These are phyloP conservation scores for Ceratobasidium sp. DNA, from an alignment of 1,284 basidiomycete genomes.

Conservation along the genomic window DNA sequence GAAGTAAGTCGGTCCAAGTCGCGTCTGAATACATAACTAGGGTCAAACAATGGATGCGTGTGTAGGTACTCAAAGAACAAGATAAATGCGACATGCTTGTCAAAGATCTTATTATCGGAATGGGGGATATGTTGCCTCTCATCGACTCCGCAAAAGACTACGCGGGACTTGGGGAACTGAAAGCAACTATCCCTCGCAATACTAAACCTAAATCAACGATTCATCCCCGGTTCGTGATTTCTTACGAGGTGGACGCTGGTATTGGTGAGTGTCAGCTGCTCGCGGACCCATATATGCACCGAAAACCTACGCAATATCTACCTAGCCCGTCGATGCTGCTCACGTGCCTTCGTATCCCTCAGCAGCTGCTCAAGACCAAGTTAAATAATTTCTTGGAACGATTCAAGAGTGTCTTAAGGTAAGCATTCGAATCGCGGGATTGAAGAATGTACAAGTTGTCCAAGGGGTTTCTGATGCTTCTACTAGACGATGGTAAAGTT, in stretches of 20 bases:
- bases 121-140: not conserved
- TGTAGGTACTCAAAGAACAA: constrained; percentile 1
- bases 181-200: not conserved
- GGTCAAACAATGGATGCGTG: not conserved
- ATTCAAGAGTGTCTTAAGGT: not conserved
- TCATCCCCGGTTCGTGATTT: constrained; percentile 1
- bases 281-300: too few relatives aligned
- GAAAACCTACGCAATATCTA: too few relatives aligned
- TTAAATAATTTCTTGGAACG: not conserved
- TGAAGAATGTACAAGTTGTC: not conserved
- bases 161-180: not conserved
- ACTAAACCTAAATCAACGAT: constrained; percentile 6
- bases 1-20: not conserved
- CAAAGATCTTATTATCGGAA: not conserved
- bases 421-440: constrained; percentile 1
- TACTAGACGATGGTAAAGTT: not conserved
- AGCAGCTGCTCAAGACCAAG: constrained; percentile 9
- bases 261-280: not conserved
- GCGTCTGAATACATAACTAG: not conserved
- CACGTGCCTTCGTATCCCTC: not conserved
- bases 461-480: not conserved
- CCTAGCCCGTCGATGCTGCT: not conserved
- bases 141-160: not conserved
- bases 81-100: constrained; percentile 1
- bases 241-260: not conserved